Conservation (phyloP, 1,284 basidiomycete species). For the Ganoderma resinaceum region DNA sequence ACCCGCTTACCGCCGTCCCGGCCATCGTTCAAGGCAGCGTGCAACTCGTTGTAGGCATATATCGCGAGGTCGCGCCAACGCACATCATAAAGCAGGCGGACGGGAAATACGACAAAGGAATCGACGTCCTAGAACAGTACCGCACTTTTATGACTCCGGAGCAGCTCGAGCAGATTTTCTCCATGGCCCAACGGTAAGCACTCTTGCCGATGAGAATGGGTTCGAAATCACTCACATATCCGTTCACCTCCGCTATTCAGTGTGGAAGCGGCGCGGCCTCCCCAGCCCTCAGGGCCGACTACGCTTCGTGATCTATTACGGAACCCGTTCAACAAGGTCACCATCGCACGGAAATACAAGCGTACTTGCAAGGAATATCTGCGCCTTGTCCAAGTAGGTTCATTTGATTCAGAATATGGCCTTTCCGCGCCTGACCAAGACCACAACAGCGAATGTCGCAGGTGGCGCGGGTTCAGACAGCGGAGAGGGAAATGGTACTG, state of each 20-base stretch:
- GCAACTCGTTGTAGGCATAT: not conserved
- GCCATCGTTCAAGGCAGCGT: not conserved
- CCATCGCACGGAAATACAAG: not conserved
- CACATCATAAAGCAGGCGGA: not conserved
- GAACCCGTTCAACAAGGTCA: not conserved
- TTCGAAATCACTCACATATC: not conserved
- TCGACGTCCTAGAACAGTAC: not conserved
- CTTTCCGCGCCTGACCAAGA: not conserved
- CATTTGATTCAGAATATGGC: not conserved
- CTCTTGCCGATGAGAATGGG: not conserved
- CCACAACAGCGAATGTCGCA: not conserved
- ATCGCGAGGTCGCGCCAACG: not conserved
- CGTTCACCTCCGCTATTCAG: not conserved
- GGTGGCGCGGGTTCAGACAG: not conserved
- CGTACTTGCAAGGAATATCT: not conserved
- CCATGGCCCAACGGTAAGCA: not conserved
- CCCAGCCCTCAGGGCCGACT: not conserved
- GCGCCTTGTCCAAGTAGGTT: not conserved
- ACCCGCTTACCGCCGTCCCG: not conserved
- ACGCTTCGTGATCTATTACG: not conserved
- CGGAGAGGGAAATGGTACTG: not conserved
- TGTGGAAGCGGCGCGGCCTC: not conserved
- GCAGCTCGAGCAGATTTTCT: not conserved
- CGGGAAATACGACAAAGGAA: not conserved
- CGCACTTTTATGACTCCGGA: not conserved